A percentile compares a stretch with the other conserved stretches of the same genome.
Conservation (phyloP, 164 flowering plant genomes). For the Euptelea pleiosperma region DNA sequence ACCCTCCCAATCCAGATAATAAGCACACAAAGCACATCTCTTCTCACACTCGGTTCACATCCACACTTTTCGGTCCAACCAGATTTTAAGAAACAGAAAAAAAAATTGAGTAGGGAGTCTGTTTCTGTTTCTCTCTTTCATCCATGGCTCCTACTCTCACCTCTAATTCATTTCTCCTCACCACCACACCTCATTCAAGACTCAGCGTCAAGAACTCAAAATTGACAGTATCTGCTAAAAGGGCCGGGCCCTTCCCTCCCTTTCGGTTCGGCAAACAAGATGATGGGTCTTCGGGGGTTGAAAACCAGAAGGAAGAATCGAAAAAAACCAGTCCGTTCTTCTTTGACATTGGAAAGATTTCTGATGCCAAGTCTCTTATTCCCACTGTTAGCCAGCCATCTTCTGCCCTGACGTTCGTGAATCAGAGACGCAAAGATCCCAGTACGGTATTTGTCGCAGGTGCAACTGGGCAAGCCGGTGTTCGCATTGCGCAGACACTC, state of each 20-base stretch:
- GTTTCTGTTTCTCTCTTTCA: background rate
- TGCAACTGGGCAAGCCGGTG: conserved; percentile 81
- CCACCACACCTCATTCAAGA: conserved; percentile 37
- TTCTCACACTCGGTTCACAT: background rate
- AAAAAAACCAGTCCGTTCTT: conserved; percentile 29
- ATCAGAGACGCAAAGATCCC: conserved; percentile 60
- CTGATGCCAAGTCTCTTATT: conserved; percentile 60
- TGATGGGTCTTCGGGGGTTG: conserved; percentile 18
- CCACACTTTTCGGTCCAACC: background rate
- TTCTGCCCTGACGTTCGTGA: conserved; percentile 42
- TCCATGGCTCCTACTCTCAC: conserved; percentile 69
- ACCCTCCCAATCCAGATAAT: conserved; percentile 35
- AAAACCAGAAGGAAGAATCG: conserved; percentile 9
- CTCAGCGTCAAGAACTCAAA: conserved; percentile 24
- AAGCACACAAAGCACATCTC: conserved; percentile 5
- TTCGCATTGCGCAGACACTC: conserved; percentile 71
- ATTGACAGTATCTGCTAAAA: conserved; percentile 37
- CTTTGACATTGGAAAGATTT: conserved; percentile 43
- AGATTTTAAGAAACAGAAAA: background rate
- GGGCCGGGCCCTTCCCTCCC: conserved; percentile 25
- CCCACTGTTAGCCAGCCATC: conserved; percentile 49
- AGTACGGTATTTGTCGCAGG: conserved; percentile 89
- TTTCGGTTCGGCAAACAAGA: conserved; percentile 38
- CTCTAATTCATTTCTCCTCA: conserved; percentile 61
- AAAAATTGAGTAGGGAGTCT: too few species aligned